Base-by-base conservation (phyloP, 2,329 filamentous ascomycete genomes). In the Trichophyton schoenleinii region DNA sequence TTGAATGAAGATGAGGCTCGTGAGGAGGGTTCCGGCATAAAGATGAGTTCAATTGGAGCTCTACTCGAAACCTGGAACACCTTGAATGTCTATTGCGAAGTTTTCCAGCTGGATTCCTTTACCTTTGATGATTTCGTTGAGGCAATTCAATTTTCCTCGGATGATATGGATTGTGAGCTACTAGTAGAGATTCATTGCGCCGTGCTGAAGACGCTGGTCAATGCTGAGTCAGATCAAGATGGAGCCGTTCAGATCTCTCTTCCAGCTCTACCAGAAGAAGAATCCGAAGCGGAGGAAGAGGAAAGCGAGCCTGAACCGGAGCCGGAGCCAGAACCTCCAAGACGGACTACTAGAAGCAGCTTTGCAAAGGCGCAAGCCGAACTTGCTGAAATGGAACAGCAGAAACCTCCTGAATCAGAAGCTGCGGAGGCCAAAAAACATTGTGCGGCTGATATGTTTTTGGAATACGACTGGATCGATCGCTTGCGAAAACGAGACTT, bases 121-220 rank as follows among this genome's bases (percentile, higher is more conserved):
- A 97, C 92, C 0, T 95, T 97, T 69, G 94, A 99, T 71, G 94
- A 99, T 72, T 97, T 91, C 68, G 81, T 96, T 3, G 88, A 97
- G 71, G 87, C 91, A 0, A 85, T 99, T 80, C 82, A 86, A 57
- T 87, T 91, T 62, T 82, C 87, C 0, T 90, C 85, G 0, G 82
- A 86, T 38, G 84, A 89, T 22, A 77, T 84, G 0, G 86, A 87
- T 6, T 94, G 94, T 59, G 87, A 96, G 70, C 78, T 99, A 0
- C 86, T 96, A 66, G 86, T 89, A 58, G 94, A 99, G 72, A 83
- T 94, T 3, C 92, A 97, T 72, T 99, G 94, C 71, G 86, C 92
- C 0, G 84, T 96, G 2, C 77, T 99, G 63, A 96, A 96, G 71
- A 83, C 91, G 34, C 79, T 97, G 22, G 89, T 97, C 49, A 85